Conservation (phyloP, 1,284 basidiomycete genomes). For the Malassezia vespertilionis region DNA sequence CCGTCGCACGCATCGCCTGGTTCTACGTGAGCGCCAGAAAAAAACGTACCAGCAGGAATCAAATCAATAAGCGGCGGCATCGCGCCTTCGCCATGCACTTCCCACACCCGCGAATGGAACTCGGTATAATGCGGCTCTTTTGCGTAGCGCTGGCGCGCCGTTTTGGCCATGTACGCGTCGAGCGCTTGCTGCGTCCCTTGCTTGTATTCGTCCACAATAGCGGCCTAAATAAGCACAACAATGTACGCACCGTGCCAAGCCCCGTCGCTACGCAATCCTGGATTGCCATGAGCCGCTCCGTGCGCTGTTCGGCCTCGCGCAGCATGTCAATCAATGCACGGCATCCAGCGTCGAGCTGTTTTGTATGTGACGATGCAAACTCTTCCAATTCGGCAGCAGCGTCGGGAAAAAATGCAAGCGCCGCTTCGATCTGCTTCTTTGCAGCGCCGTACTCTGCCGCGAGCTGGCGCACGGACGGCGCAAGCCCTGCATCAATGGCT, state of each 20-base stretch:
- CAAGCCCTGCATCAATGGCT: constrained; percentile 13
- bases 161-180: constrained; percentile 21
- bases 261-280: no score
- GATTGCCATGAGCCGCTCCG: constrained; percentile 20
- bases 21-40: no score
- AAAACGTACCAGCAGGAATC: constrained; percentile 24
- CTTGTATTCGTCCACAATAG: constrained; percentile 19
- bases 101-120: constrained; percentile 29
- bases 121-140: constrained; percentile 24
- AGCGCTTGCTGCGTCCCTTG: constrained; percentile 6
- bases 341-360: constrained; percentile 19
- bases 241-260: no score
- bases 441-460: not conserved
- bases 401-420: constrained; percentile 1
- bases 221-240: no score
- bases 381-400: constrained; percentile 12
- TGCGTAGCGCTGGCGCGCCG: constrained; percentile 27
- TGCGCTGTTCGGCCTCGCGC: constrained; percentile 21
- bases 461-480: constrained; percentile 10
- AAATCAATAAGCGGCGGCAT: constrained; percentile 34
- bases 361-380: constrained; percentile 7
- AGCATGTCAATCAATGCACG: constrained; percentile 31
- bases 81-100: constrained; percentile 23
- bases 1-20: constrained; percentile 12
- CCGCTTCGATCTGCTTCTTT: not conserved